Evolutionary conservation across 768 basidiomycete species (phyloP), one percentile per base, ranked within the genome.

Genomic region (Trametes sanguinea): DNA sequence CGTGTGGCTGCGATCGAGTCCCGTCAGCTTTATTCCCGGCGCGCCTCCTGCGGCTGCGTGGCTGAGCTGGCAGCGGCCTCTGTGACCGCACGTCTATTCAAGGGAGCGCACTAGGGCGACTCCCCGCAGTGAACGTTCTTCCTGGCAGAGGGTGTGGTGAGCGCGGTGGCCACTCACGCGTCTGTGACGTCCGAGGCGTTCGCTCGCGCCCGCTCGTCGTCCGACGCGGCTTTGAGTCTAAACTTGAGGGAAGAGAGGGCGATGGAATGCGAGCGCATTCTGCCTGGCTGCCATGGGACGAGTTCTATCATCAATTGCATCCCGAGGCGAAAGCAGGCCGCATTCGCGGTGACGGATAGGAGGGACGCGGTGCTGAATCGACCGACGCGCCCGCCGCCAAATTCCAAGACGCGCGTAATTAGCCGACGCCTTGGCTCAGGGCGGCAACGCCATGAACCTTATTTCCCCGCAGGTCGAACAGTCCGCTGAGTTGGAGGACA

Each of bases 101-200:
- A 43, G 42, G 42, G 10, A 43, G 13, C 29, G 29, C 48, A 27
- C 45, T 27, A 22, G 22, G 48, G 32, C 48, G 48, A 50, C 30
- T 27, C 48, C 52, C 42, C 39, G 52, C 51, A 27, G 17, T 17
- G 48, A 30, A 30, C 29, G 48, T 54, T 54, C 39, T 54, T 14
- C 52, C 52, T 40, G 37, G 22, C 22, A 10, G 52, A 54, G 48
- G 48, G 29, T 27, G 42, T 42, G 22, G 40, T 43, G 53, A 29
- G 27, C 17, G 44, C 44, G 44, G 44, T 56, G 30, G 44, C 44
- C 33, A 33, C 33, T 14, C 29, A 29, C 44, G n/a, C 44, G 55
- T 30, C 33, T 22, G 33, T 47, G 45, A 50, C 56, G 46, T 57
- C 39, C 46, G 56, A 57, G 46, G 56, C 55, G 55, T 57, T 42